A percentile compares a stretch with the other conserved stretches of the same genome.
Conservation (phyloP, 2,329 filamentous ascomycete species). For the Venturiaceae sp. region DNA sequence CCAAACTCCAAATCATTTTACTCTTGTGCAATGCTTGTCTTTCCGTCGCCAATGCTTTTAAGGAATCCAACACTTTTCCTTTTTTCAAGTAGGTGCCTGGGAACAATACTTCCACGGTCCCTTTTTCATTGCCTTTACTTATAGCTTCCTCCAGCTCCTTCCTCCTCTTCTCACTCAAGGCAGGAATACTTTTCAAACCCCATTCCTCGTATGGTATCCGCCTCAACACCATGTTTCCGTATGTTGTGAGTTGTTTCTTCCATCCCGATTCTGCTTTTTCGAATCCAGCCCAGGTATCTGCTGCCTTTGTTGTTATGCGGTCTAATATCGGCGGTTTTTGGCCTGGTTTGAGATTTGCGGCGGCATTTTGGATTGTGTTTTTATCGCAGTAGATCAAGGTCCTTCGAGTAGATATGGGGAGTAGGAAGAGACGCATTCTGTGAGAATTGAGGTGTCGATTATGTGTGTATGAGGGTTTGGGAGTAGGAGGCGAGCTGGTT, state of each 20-base stretch:
- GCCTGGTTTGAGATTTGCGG: neutral
- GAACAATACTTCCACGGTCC: slow-evolving; percentile 59
- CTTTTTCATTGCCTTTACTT: neutral
- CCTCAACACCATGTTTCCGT: slow-evolving; percentile 77
- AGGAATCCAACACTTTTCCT: slow-evolving; percentile 52
- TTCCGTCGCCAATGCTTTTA: slow-evolving; percentile 67
- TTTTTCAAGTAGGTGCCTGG: slow-evolving; percentile 60
- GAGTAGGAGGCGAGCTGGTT: neutral
- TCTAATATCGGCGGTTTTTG: slow-evolving; percentile 33
- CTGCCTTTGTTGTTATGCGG: slow-evolving; percentile 59
- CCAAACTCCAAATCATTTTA: slow-evolving; percentile 69
- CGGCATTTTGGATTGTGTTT: slow-evolving; percentile 37
- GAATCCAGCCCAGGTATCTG: slow-evolving; percentile 75
- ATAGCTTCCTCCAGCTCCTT: neutral
- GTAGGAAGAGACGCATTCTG: slow-evolving; percentile 80
- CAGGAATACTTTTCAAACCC: slow-evolving; percentile 90
- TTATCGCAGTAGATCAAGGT: slow-evolving; percentile 89
- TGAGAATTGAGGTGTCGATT: neutral
- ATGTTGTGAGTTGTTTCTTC: slow-evolving; percentile 78
- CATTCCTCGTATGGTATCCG: slow-evolving; percentile 95
- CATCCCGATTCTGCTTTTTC: slow-evolving; percentile 76
- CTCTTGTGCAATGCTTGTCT: slow-evolving; percentile 67
- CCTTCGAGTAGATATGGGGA: slow-evolving; percentile 84
- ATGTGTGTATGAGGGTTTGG: neutral
- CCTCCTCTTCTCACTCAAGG: slow-evolving; percentile 35